These are phyloP conservation scores for Hypoxylon sp. DNA, from an alignment of 2,329 filamentous ascomycete species.

Conservation along the genomic window DNA sequence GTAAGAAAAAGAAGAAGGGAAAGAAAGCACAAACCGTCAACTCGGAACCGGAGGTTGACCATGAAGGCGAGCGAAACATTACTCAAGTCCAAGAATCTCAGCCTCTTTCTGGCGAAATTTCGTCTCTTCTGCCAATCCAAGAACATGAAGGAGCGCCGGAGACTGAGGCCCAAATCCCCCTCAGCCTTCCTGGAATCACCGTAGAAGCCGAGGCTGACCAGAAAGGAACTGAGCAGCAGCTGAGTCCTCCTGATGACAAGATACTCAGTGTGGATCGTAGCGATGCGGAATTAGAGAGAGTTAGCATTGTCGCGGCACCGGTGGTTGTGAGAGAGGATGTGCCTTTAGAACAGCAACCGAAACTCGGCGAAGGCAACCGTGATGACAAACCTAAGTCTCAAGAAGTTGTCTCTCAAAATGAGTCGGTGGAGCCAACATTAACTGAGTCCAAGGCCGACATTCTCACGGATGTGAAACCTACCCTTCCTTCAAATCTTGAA, in stretches of 20 bases:
- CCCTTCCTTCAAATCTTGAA: conserved; percentile 12
- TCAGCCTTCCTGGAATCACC: conserved; percentile 3
- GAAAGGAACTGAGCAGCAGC: conserved; percentile 20
- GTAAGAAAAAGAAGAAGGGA: conserved; percentile 56
- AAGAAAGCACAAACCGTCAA: conserved; percentile 38
- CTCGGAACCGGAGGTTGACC: conserved; percentile 32
- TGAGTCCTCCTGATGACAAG: conserved; percentile 5
- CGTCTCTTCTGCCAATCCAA: conserved; percentile 8
- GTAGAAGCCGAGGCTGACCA: conserved; percentile 18
- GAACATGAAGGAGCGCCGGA: conserved; percentile 22
- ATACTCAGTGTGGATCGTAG: background rate
- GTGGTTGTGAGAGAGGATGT: conserved; percentile 7
- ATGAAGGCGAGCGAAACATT: conserved; percentile 15
- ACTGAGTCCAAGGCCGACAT: conserved; percentile 10
- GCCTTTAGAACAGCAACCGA: conserved; percentile 19
- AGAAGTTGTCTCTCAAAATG: conserved; percentile 18
- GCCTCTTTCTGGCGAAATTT: conserved; percentile 19
- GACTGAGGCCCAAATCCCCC: conserved; percentile 14
- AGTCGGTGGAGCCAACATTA: conserved; percentile 7
- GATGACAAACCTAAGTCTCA: conserved; percentile 3
- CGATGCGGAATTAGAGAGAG: background rate
- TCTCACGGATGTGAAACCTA: conserved; percentile 9
- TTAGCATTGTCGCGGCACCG: background rate
- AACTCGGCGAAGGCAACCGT: conserved; percentile 18
- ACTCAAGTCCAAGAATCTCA: conserved; percentile 28